Percentiles rank a stretch among this genome's conserved stretches.
phyloP scores from a whole-genome alignment of 495 filamentous ascomycete genomes.

The Penicillium tannophilum region DNA sequence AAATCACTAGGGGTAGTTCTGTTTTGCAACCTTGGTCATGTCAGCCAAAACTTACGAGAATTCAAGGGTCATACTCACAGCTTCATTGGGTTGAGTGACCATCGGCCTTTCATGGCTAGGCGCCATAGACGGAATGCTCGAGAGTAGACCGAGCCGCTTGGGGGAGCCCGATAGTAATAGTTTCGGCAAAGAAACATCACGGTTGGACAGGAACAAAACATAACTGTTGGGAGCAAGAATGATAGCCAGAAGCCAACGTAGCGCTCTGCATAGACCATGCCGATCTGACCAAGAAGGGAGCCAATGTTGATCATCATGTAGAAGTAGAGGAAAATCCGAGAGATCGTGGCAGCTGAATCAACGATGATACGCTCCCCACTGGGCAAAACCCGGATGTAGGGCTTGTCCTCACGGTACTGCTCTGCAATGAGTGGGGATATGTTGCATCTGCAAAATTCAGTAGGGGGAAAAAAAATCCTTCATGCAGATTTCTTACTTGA shows the following conservation, averaged over 20 bases:
- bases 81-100: constrained; percentile 57
- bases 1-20: constrained; percentile 48
- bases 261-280: constrained; percentile 47
- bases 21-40: constrained; percentile 42
- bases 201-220: constrained; percentile 60
- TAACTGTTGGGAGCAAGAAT: constrained; percentile 66
- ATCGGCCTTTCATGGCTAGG: constrained; percentile 63
- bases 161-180: constrained; percentile 58
- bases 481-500: constrained; percentile 54
- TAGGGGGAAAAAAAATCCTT: background rate
- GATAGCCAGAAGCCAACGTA: constrained; percentile 80
- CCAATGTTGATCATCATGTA: constrained; percentile 60
- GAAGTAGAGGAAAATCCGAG: constrained; percentile 46
- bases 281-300: constrained; percentile 37
- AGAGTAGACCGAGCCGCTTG: constrained; percentile 64
- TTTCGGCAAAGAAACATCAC: constrained; percentile 64
- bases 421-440: constrained; percentile 59
- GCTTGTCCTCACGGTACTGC: constrained; percentile 50
- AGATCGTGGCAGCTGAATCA: constrained; percentile 63
- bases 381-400: constrained; percentile 46
- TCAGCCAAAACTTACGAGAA: background rate
- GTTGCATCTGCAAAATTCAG: constrained; percentile 50
- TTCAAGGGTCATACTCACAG: constrained; percentile 20
- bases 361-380: constrained; percentile 68
- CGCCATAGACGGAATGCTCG: constrained; percentile 58